Evolutionary conservation across 1,284 basidiomycete genomes (phyloP).

Genomic region (Ustilago sp.): DNA sequence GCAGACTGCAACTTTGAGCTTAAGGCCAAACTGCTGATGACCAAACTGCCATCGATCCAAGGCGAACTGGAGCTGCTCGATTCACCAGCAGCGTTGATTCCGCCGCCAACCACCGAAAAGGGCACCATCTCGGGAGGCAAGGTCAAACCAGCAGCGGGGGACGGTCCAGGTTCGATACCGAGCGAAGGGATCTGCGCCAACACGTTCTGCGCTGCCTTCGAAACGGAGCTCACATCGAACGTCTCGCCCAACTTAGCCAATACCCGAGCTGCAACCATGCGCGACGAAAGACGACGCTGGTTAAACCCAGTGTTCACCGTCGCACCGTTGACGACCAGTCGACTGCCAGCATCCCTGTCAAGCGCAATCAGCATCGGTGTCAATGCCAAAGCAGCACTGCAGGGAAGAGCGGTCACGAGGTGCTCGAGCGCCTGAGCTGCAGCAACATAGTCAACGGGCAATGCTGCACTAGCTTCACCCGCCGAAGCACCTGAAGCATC

Average conservation of each 20-base stretch:
- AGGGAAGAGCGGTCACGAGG: constrained; percentile 78
- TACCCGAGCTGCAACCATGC: constrained; percentile 76
- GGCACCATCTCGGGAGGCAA: constrained; percentile 48
- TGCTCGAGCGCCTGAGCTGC: constrained; percentile 79
- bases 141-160: constrained; percentile 37
- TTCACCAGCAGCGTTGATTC: constrained; percentile 39
- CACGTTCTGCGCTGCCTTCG: constrained; percentile 32
- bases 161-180: constrained; percentile 46
- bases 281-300: constrained; percentile 74
- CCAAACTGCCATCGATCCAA: constrained; percentile 30
- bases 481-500: constrained; percentile 11
- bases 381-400: constrained; percentile 80
- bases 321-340: constrained; percentile 67
- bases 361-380: constrained; percentile 87
- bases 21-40: constrained; percentile 48
- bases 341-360: constrained; percentile 73
- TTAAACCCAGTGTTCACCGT: constrained; percentile 39
- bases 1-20: constrained; percentile 55
- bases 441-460: constrained; percentile 81
- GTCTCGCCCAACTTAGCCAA: constrained; percentile 79
- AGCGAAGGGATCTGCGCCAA: constrained; percentile 47
- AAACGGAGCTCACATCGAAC: constrained; percentile 74
- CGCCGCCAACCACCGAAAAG: constrained; percentile 36
- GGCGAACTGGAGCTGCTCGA: constrained; percentile 40
- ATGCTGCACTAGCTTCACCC: constrained; percentile 58